Percentiles rank a stretch among this genome's conserved stretches.
Evolutionary conservation across 2,329 filamentous ascomycete genomes (phyloP).

Genomic region (Pseudodiploospora longispora): DNA sequence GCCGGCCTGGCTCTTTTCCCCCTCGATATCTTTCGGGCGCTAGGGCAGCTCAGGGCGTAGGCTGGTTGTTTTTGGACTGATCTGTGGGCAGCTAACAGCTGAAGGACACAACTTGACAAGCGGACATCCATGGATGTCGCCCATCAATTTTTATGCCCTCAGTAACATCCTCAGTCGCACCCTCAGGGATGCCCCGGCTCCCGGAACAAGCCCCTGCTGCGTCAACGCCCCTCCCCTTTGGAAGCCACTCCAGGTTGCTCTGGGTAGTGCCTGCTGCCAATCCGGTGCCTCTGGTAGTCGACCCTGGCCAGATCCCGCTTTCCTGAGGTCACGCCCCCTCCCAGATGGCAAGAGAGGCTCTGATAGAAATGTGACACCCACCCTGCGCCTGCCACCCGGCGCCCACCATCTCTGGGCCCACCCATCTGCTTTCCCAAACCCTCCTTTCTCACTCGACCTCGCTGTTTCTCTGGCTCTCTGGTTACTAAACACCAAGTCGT

Average conservation of each 20-base stretch:
- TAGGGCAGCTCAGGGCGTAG: too few species aligned
- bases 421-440: background rate
- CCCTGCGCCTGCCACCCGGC: background rate
- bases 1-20: too few species aligned
- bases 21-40: too few species aligned
- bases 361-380: background rate
- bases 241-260: too few species aligned
- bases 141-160: background rate
- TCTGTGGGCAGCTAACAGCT: too few species aligned
- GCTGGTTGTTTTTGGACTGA: too few species aligned
- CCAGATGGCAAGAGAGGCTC: too few species aligned
- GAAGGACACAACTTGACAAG: too few species aligned
- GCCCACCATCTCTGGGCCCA: background rate
- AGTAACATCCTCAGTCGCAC: background rate
- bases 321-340: background rate
- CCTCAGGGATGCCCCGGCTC: constrained; percentile 3
- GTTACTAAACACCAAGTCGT: background rate
- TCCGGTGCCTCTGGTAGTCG: background rate
- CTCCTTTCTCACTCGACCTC: background rate
- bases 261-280: too few species aligned
- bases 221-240: too few species aligned
- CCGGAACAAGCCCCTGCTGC: constrained; percentile 1
- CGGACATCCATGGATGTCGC: too few species aligned
- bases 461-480: background rate
- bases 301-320: constrained; percentile 1